These are phyloP conservation scores for Skeletonema marinoi DNA, from an alignment of 108 stramenopile species.

Conservation along the genomic window DNA sequence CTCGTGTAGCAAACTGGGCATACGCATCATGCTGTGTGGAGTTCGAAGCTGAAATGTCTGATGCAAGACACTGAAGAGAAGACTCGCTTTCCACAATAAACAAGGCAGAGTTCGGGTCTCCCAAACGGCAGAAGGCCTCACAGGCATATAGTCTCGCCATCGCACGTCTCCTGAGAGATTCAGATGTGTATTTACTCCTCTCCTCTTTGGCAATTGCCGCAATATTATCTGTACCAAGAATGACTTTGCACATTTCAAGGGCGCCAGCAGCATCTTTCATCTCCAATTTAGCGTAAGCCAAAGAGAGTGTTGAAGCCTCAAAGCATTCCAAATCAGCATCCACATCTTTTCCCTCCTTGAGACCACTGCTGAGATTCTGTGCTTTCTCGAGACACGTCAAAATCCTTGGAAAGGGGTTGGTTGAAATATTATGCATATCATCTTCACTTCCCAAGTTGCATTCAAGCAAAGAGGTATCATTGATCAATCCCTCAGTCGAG, in stretches of 20 bases:
- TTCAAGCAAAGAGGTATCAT: neutral
- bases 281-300: conserved; percentile 66
- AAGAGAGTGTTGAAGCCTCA: conserved; percentile 41
- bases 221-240: conserved; percentile 14
- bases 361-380: conserved; percentile 14
- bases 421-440: conserved; percentile 36
- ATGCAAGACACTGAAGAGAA: neutral
- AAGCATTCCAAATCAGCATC: conserved; percentile 15
- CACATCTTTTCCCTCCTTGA: neutral
- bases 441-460: conserved; percentile 41
- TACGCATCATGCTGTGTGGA: neutral
- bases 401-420: conserved; percentile 27
- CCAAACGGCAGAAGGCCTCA: conserved; percentile 61
- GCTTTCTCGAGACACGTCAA: conserved; percentile 32
- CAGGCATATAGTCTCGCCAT: conserved; percentile 71
- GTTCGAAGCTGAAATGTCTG: neutral
- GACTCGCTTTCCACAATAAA: conserved; percentile 46
- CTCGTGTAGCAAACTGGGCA: neutral
- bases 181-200: neutral
- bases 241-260: conserved; percentile 45
- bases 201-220: neutral
- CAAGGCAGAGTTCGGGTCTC: conserved; percentile 48
- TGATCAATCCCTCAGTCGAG: conserved; percentile 9
- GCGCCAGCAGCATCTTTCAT: conserved; percentile 48
- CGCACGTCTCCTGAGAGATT: conserved; percentile 40